Evolutionary conservation across 345 rosid genomes (phyloP).

Genomic region (Hirschfeldia incana): DNA sequence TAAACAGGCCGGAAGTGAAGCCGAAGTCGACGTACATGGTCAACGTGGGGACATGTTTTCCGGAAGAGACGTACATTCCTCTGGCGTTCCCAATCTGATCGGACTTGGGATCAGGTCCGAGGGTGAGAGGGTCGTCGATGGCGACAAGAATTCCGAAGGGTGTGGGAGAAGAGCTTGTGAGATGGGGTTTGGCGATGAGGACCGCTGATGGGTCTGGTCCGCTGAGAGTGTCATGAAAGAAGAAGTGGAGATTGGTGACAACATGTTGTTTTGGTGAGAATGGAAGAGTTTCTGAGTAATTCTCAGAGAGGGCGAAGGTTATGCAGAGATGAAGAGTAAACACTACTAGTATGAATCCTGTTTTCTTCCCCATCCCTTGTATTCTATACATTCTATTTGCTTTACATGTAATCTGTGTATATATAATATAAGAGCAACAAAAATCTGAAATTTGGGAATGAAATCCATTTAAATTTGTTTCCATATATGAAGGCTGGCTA

Average conservation of each 20-base stretch:
- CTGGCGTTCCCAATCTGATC: constrained; percentile 45
- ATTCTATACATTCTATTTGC: background rate
- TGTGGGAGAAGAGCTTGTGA: constrained; percentile 2
- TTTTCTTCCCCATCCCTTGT: constrained; percentile 11
- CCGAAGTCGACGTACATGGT: constrained; percentile 29
- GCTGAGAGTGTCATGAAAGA: constrained; percentile 45
- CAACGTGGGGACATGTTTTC: constrained; percentile 23
- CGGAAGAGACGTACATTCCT: constrained; percentile 45
- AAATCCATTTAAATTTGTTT: background rate
- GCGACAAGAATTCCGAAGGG: constrained; percentile 43
- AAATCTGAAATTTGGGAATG: background rate
- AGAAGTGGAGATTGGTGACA: constrained; percentile 46
- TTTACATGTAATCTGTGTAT: background rate
- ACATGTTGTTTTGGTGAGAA: constrained; percentile 10
- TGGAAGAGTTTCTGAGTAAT: constrained; percentile 15
- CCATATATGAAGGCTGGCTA: background rate
- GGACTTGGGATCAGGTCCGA: constrained; percentile 44
- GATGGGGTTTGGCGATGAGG: constrained; percentile 32
- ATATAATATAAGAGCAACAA: background rate
- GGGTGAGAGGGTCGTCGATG: constrained; percentile 47
- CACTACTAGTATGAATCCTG: background rate
- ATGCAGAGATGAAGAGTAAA: constrained; percentile 13
- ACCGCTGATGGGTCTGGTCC: constrained; percentile 32
- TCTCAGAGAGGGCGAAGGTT: background rate
- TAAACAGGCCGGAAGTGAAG: constrained; percentile 45